Evolutionary conservation across 2,329 filamentous ascomycete genomes (phyloP), one percentile per base, ranked within the genome.

Genomic region (Ramularia endophylla): DNA sequence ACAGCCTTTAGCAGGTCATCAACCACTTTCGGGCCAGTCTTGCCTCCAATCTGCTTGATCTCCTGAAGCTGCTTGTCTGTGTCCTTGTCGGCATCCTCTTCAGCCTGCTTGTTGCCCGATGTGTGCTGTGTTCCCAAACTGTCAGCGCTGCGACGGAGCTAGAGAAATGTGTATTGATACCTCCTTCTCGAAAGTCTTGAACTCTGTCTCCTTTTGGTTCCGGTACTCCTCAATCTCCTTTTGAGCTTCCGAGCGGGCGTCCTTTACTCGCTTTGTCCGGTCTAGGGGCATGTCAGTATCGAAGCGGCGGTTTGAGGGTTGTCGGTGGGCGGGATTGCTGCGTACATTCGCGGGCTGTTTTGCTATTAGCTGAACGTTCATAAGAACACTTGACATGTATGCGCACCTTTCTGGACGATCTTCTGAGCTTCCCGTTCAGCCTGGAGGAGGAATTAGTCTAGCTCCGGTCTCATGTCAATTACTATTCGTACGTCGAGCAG

Each of bases 361-460:
- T 22, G 85, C 85, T 89, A 39, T 43, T 35, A 49, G 44, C 34
- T 22, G 27, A 37, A 13, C 20, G 16, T 38, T 29, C 11, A 12
- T 30, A 40, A 9, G 8, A 2, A 16, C 8, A 30, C 43, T 59
- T 54, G 63, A 51, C 38, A 20, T 11, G 35, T 32, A 4, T 15
- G n/a, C 72, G 47, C 67, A 94, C 90, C 86, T 78, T 92, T 88
- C 69, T 97, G 90, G 44, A 98, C 89, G 66, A 98, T 98, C 78
- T 95, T 95, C 71, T 95, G 90, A 48, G 92, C 92, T 69, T 97
- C 90, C 69, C 88, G 85, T 78, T 98, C 92, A 59, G 92, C 89
- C 90, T 97, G 56, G 54, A 16, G 52, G 40, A 29, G 50, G 41
- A 49, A 61, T 73, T 54, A 73, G 66, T 63, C 13, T 15, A 36